Conservation (phyloP, 441 rosid genomes). For the Omphalea diandra region DNA sequence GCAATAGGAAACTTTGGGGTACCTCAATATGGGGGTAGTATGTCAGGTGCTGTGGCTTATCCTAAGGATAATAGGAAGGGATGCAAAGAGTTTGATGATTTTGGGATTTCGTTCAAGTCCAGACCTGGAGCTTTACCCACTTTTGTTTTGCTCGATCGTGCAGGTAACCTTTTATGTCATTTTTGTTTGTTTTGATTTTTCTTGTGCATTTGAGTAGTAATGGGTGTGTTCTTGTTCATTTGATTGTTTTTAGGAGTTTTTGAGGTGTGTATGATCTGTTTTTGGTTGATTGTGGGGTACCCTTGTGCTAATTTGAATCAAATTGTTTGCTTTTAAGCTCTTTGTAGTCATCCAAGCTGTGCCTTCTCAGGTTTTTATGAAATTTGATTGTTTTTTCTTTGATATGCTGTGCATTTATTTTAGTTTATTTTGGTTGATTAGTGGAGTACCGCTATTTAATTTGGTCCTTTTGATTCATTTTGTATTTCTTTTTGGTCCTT, state of each 20-base stretch:
- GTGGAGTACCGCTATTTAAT: background rate
- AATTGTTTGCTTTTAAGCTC: background rate
- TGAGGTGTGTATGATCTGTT: background rate
- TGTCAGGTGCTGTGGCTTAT: constrained; percentile 88
- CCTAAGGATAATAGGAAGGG: constrained; percentile 79
- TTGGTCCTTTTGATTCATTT: background rate
- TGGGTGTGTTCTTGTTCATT: background rate
- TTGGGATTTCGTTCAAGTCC: constrained; percentile 62
- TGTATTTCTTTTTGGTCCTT: constrained; percentile 15
- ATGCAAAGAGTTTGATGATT: constrained; percentile 67
- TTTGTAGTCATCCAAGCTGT: background rate
- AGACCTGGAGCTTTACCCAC: constrained; percentile 90
- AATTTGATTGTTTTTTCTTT: constrained; percentile 7
- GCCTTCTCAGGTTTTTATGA: background rate
- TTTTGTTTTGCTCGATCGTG: constrained; percentile 88
- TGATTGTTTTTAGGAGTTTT: background rate
- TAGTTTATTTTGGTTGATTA: background rate
- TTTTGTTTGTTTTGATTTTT: constrained; percentile 4
- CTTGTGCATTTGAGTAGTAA: constrained; percentile 2
- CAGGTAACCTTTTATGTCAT: constrained; percentile 48
- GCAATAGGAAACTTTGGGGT: constrained; percentile 99
- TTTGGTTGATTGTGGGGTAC: background rate
- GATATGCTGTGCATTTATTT: background rate
- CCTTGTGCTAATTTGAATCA: constrained; percentile 4
- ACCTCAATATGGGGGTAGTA: constrained; percentile 97